Evolutionary conservation across 1,284 basidiomycete species (phyloP).

Genomic region (Cystobasidium pallidum): DNA sequence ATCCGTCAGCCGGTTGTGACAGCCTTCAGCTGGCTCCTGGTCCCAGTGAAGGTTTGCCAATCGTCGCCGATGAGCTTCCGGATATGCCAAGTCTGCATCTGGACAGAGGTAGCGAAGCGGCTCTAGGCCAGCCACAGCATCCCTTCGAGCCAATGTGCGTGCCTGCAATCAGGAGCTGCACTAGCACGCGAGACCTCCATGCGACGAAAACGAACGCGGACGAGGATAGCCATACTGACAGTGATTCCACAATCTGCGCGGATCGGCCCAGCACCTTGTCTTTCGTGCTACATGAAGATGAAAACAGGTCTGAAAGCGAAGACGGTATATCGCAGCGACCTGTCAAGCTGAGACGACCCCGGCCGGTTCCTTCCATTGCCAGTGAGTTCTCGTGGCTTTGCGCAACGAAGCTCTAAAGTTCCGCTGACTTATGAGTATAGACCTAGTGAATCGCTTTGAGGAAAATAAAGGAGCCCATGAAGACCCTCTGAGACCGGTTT

Average conservation of each 20-base stretch:
- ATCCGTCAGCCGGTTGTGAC: neutral
- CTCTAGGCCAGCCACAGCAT: neutral
- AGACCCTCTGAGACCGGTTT: neutral
- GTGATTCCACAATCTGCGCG: conserved; percentile 88
- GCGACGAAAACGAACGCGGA: conserved; percentile 2
- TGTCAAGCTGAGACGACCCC: conserved; percentile 8
- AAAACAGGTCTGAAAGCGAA: conserved; percentile 23
- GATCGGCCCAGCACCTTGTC: conserved; percentile 51
- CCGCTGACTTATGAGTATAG: conserved; percentile 14
- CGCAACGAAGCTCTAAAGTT: neutral
- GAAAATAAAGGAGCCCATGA: conserved; percentile 57
- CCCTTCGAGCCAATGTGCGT: neutral
- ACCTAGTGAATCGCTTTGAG: conserved; percentile 38
- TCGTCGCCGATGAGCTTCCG: neutral
- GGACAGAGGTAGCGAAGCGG: neutral
- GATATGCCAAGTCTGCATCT: conserved; percentile 10
- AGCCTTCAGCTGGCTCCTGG: neutral
- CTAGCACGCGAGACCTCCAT: neutral
- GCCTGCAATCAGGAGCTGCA: neutral
- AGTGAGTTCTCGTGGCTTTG: conserved; percentile 11
- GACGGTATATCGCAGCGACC: conserved; percentile 17
- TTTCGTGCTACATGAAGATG: neutral
- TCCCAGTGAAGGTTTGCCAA: neutral
- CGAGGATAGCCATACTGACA: conserved; percentile 61
- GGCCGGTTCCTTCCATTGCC: conserved; percentile 34